Conservation (phyloP, 2,329 filamentous ascomycete species). For the Tricladium varicosporioides region DNA sequence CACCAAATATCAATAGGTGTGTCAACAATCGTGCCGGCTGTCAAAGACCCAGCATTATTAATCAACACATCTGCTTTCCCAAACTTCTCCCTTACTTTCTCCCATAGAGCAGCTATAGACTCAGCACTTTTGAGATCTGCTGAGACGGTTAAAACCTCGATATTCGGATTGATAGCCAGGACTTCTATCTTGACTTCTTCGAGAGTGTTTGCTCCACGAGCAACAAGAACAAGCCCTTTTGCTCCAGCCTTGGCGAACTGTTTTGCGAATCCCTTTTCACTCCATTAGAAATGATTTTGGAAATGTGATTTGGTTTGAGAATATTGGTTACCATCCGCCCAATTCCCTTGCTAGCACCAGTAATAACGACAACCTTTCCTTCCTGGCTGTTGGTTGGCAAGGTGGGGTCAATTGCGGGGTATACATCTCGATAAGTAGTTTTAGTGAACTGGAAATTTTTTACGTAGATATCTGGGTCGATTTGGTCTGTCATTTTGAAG, state of each 20-base stretch:
- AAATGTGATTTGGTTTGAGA: not conserved
- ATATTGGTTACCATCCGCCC: constrained; percentile 20
- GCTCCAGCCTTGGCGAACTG: constrained; percentile 34
- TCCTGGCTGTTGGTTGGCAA: constrained; percentile 32
- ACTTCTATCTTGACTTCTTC: constrained; percentile 28
- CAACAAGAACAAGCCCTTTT: constrained; percentile 37
- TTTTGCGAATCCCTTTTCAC: constrained; percentile 11
- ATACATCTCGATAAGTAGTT: constrained; percentile 36
- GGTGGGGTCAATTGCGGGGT: constrained; percentile 40
- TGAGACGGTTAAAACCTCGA: constrained; percentile 32
- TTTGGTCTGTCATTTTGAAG: no score
- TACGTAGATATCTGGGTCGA: not conserved
- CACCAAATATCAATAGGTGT: constrained; percentile 14
- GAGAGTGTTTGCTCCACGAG: constrained; percentile 31
- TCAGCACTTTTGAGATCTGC: constrained; percentile 31
- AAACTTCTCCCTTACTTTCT: constrained; percentile 33
- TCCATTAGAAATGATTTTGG: not conserved
- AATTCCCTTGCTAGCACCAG: constrained; percentile 41
- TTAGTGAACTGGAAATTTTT: constrained; percentile 33
- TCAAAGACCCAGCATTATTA: constrained; percentile 20
- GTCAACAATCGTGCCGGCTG: constrained; percentile 5
- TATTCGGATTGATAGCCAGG: constrained; percentile 29
- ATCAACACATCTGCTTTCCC: constrained; percentile 52
- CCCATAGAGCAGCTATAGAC: constrained; percentile 17
- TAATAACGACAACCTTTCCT: constrained; percentile 35